Evolutionary conservation across 2,329 filamentous ascomycete species (phyloP), one percentile per base, ranked within the genome.

Genomic region (Fusarium brevicatenulatum): DNA sequence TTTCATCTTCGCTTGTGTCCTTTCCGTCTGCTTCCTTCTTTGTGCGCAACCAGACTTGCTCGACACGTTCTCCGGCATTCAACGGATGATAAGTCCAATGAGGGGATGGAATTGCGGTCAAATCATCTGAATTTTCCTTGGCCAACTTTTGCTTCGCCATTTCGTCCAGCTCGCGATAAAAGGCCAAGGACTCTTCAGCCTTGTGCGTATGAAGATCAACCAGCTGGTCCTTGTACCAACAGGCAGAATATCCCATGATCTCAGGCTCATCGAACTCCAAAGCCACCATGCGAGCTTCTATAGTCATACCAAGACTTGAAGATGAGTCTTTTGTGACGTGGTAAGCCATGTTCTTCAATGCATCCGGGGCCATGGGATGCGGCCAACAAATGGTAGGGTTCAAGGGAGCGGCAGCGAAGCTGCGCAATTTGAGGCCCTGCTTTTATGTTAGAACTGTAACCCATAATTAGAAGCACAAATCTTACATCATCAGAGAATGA

Each of bases 391-490:
- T 54, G 1, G 44, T 61, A 4, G 47, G 59, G 9, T 53, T 49
- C 19, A 72, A 39, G 2, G 59, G 30, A 21, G 42, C 28, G 4
- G 59, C 55, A 9, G 42, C 43, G 30, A 65, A 60, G 36, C 37
- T 55, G 28, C 71, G 63, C 16, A 73, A 11, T 28, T 73, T 73
- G 6, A 74, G 39, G 1, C 71, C 71, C 71, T 73, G 9, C 2
- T 7, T 49, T 16, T 3, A 30, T 10, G 11, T 73, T n/a, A 74
- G 59, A 46, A 54, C 15, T 34, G 11, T 1, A 34, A 23, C 9
- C 23, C 4, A 10, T n/a, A 4, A n/a, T 6, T 23, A 16, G 2
- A 7, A n/a, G 28, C 11, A 3, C n/a, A 21, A 15, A 37, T 25
- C 67, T 65, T 21, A 74, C 71, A 53, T 73, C 71, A 10, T 28